phyloP scores from a whole-genome alignment of 345 rosid species.

The Camelina sativa region DNA sequence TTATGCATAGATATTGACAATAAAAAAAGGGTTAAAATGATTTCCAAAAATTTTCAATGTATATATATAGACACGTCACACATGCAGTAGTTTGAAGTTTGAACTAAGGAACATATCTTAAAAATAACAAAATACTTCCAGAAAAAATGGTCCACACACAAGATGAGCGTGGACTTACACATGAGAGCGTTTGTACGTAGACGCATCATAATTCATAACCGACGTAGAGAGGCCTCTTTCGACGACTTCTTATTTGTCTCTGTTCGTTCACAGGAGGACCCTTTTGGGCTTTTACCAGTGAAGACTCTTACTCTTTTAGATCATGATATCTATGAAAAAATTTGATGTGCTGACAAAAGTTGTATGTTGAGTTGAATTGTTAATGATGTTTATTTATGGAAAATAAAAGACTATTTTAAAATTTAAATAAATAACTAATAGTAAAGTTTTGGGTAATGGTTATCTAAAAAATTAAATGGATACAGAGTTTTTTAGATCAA shows the following conservation, averaged over 20 bases:
- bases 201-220: background rate
- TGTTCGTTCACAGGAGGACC: background rate
- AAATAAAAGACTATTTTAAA: background rate
- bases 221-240: constrained; percentile 28
- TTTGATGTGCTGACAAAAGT: background rate
- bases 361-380: background rate
- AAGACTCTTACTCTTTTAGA: constrained; percentile 4
- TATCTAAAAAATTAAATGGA: background rate
- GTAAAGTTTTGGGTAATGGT: background rate
- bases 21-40: background rate
- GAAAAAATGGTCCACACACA: constrained; percentile 23
- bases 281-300: background rate
- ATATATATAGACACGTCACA: constrained; percentile 3
- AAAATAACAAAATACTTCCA: constrained; percentile 1
- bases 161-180: constrained; percentile 33
- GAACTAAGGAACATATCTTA: background rate
- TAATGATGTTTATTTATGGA: background rate
- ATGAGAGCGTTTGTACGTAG: constrained; percentile 4
- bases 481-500: background rate
- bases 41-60: background rate
- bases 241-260: constrained; percentile 33
- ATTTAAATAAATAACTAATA: too few relatives aligned
- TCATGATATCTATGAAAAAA: background rate
- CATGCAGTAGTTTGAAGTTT: constrained; percentile 14
- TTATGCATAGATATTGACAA: background rate